Percentiles rank a stretch among this genome's conserved stretches.
Evolutionary conservation across 2,329 filamentous ascomycete species (phyloP).

Genomic region (Myriangium duriaei): DNA sequence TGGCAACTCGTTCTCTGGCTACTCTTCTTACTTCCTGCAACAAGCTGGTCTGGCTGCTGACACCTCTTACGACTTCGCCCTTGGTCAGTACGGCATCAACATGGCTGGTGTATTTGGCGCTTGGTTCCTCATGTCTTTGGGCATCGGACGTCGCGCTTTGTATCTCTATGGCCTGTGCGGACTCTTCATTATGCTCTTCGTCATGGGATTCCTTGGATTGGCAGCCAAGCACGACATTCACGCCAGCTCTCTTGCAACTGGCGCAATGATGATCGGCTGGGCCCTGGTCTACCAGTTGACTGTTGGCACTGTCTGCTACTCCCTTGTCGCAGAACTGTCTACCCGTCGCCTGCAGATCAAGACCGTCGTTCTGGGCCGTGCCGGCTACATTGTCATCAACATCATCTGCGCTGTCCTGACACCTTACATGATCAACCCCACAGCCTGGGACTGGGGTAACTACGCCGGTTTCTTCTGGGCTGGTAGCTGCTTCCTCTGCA

Average conservation of each 20-base stretch:
- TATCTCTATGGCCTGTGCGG: conserved; percentile 65
- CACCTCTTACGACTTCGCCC: conserved; percentile 33
- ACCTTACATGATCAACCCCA: conserved; percentile 86
- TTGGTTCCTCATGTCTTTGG: conserved; percentile 62
- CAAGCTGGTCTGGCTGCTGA: conserved; percentile 32
- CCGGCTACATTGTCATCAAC: conserved; percentile 62
- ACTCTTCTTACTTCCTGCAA: conserved; percentile 38
- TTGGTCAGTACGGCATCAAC: conserved; percentile 53
- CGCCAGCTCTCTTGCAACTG: conserved; percentile 60
- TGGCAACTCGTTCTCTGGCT: conserved; percentile 36
- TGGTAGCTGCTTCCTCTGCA: conserved; percentile 66
- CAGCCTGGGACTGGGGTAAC: conserved; percentile 78
- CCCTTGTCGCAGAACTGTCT: conserved; percentile 72
- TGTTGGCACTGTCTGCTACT: conserved; percentile 83
- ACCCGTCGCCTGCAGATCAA: conserved; percentile 79
- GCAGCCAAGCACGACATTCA: conserved; percentile 48
- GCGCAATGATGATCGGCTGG: conserved; percentile 76
- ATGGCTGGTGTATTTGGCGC: conserved; percentile 71
- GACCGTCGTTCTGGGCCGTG: conserved; percentile 75
- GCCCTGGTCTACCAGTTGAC: conserved; percentile 74
- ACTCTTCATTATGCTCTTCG: conserved; percentile 62
- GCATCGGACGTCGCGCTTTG: conserved; percentile 58
- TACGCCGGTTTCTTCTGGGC: conserved; percentile 83
- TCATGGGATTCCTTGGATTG: conserved; percentile 74
- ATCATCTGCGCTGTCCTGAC: conserved; percentile 74